Base-by-base conservation (phyloP, 305 asterid species). In the Fraxinus paxiana region DNA sequence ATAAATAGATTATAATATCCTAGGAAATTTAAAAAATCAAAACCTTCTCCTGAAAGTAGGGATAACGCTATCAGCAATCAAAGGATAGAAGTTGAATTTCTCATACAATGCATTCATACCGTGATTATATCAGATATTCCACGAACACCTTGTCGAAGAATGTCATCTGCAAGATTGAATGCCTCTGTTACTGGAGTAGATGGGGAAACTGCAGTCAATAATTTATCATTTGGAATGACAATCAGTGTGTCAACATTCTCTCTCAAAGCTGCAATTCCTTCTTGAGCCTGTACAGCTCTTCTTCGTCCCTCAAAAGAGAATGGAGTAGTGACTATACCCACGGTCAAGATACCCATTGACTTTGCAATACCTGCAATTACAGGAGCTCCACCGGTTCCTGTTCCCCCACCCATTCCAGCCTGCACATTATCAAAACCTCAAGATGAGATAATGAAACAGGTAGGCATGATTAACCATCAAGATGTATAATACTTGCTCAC, bases 231-330 rank as follows among this genome's bases (percentile, higher is more conserved):
- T 82, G 98, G 98, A 88, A 95, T 95, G 78, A 95, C 97, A 84
- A 96, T 96, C 61, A 96, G 86, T 5, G 99, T 96, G 88, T 96
- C 99, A 6, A 96, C 99, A 80, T 92, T 96, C 81, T 96, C 99
- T 85, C 99, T 89, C 84, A 96, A 82, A 82, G 98, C 92, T 76
- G 98, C 99, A 77, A 96, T 94, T 83, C 99, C 99, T 94, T 96
- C 99, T 87, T 94, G 99, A 80, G 99, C 99, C 87, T 96, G 99
- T 84, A 96, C 94, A 75, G 99, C 91, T 89, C 99, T 94, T 86
- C 96, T 88, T 80, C 98, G 92, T 81, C 99, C 99, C 90, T 96
- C 99, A 73, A 96, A 96, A 77, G 99, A 92, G 87, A 96, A 96
- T 28, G 99, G 99, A 76, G 98, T 92, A 24, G 99, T 94, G 73